These are phyloP conservation scores for Sphagnum magellanicum DNA, from an alignment of 228 moss, liverwort and hornwort species.

Conservation along the genomic window DNA sequence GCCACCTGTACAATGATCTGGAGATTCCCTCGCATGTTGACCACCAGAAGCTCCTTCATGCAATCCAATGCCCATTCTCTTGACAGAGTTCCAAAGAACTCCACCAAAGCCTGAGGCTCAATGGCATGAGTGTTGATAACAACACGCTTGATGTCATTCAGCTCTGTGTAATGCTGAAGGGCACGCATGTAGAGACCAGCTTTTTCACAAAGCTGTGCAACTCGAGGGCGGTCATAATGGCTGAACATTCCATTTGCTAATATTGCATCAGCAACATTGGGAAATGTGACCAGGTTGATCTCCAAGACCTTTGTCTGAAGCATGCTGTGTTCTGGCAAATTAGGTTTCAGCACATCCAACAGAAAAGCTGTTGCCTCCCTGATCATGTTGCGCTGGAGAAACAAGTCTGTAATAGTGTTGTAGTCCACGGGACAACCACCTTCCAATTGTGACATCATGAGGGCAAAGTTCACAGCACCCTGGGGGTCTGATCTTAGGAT, in stretches of 20 bases:
- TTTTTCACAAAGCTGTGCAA: slow-evolving; percentile 98
- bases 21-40: slow-evolving; percentile 89
- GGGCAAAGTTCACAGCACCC: slow-evolving; percentile 91
- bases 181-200: slow-evolving; percentile 98
- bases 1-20: slow-evolving; percentile 98
- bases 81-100: slow-evolving; percentile 89
- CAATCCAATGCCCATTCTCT: slow-evolving; percentile 96
- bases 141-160: slow-evolving; percentile 87
- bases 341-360: slow-evolving; percentile 88
- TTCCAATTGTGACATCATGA: slow-evolving; percentile 97
- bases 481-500: slow-evolving; percentile 82
- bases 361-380: slow-evolving; percentile 94
- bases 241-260: slow-evolving; percentile 98
- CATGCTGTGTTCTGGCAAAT: slow-evolving; percentile 84
- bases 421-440: slow-evolving; percentile 92
- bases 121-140: slow-evolving; percentile 97
- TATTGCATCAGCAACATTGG: slow-evolving; percentile 97
- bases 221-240: slow-evolving; percentile 88
- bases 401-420: slow-evolving; percentile 85
- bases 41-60: slow-evolving; percentile 96
- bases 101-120: slow-evolving; percentile 86
- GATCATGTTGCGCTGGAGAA: slow-evolving; percentile 98
- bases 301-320: slow-evolving; percentile 94
- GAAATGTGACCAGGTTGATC: slow-evolving; percentile 95
- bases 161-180: slow-evolving; percentile 84